A percentile compares a stretch with the other conserved stretches of the same genome.
Conservation (phyloP, 2,329 filamentous ascomycete species). For the Helotiales sp. region DNA sequence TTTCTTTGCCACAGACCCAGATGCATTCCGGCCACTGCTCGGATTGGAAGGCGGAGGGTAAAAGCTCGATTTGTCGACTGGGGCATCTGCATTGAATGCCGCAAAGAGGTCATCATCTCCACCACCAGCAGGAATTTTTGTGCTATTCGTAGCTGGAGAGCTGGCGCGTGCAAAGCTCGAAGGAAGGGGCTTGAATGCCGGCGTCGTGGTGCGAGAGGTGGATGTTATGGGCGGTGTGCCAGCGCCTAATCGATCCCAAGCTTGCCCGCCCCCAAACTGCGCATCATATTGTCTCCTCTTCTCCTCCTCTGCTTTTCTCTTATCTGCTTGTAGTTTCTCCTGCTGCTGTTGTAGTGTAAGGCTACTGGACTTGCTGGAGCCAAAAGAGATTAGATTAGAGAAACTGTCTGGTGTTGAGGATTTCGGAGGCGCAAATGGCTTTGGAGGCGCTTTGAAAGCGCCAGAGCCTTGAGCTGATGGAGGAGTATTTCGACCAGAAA, state of each 20-base stretch:
- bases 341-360: constrained; percentile 81
- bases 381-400: constrained; percentile 73
- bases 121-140: constrained; percentile 16
- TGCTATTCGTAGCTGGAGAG: constrained; percentile 39
- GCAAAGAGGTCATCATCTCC: constrained; percentile 70
- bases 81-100: constrained; percentile 68
- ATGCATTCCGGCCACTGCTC: constrained; percentile 47
- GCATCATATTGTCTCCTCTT: constrained; percentile 72
- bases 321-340: constrained; percentile 67
- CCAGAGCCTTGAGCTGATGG: constrained; percentile 50
- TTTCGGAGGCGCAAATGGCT: constrained; percentile 49
- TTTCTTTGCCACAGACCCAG: constrained; percentile 46
- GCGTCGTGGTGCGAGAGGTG: constrained; percentile 54
- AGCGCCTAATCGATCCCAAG: constrained; percentile 75
- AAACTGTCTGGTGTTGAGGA: constrained; percentile 69
- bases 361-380: constrained; percentile 64
- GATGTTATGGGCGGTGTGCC: constrained; percentile 54
- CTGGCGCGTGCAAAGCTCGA: constrained; percentile 37
- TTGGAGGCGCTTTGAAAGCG: constrained; percentile 38
- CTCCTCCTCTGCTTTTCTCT: constrained; percentile 74
- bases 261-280: constrained; percentile 77
- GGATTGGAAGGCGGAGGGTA: constrained; percentile 61
- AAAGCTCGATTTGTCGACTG: constrained; percentile 69
- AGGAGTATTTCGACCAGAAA: constrained; percentile 62
- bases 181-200: constrained; percentile 45